Percentiles rank a stretch among this genome's conserved stretches.
Conservation (phyloP, 345 rosid genomes). For the Luvunga scandens region DNA sequence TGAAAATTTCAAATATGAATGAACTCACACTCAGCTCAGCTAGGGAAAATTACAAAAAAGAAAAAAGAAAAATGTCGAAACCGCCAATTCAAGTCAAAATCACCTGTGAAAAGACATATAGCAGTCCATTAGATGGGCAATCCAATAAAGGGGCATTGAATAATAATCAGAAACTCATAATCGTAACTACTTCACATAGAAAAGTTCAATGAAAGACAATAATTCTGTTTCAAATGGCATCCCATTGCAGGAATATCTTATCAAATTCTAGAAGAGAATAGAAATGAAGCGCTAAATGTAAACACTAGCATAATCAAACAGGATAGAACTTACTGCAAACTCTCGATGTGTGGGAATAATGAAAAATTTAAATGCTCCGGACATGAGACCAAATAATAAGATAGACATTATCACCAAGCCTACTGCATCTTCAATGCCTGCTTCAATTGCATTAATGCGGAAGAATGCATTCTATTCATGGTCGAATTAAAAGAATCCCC, state of each 20-base stretch:
- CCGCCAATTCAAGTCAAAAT: constrained; percentile 18
- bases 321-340: constrained; percentile 25
- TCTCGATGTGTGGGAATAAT: not conserved
- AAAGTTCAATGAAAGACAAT: not conserved
- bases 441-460: constrained; percentile 82
- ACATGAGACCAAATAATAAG: constrained; percentile 2
- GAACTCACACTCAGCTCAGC: constrained; percentile 13
- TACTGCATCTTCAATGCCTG: constrained; percentile 85
- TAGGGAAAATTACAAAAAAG: not conserved
- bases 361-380: constrained; percentile 6
- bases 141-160: not conserved
- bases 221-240: not conserved
- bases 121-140: constrained; percentile 9
- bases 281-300: no score
- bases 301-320: not conserved
- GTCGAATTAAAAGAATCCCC: constrained; percentile 82
- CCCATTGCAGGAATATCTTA: not conserved
- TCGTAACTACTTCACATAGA: not conserved
- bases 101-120: constrained; percentile 24
- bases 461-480: constrained; percentile 76
- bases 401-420: not conserved
- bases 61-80: constrained; percentile 24
- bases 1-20: constrained; percentile 14
- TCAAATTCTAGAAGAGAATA: not conserved
- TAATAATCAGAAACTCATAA: not conserved